Evolutionary conservation across 805 yeast genomes (phyloP), one percentile per base, ranked within the genome.

Genomic region (Metschnikowia corniflorae): DNA sequence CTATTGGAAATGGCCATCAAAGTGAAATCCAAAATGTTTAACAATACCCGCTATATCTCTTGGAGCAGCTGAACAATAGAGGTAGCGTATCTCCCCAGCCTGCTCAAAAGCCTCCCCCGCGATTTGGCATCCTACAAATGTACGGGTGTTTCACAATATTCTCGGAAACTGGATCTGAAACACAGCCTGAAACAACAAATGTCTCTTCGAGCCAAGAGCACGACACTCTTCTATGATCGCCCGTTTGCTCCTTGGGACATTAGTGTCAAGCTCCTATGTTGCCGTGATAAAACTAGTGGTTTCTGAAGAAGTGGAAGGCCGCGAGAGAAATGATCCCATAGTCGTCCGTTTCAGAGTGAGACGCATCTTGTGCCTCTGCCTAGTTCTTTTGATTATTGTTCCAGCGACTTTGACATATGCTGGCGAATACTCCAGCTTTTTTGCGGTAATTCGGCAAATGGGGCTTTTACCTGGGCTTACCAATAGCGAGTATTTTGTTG

Each of bases 201-300:
- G n/a, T n/a, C n/a, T n/a, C n/a, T n/a, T n/a, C n/a, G n/a, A n/a
- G n/a, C n/a, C n/a, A n/a, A n/a, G n/a, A n/a, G n/a, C n/a, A n/a
- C n/a, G n/a, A n/a, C n/a, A n/a, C n/a, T n/a, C n/a, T n/a, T 16
- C 7, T 20, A 26, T 33, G 37, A 19, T 29, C 14, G 16, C 21
- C 2, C 23, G 19, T 19, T 16, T 31, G 5, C 18, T 29, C 10
- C 47, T 63, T 5, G 54, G 72, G 0, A 21, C 61, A 0, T 28
- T 54, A 0, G 52, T 75, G 3, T 70, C 82, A 1, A 37, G 60
- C 9, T 58, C 69, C 3, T 78, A 77, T 50, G 82, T 78, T 12
- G 47, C 56, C 3, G 63, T 59, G 19, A 58, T 77, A 12, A 69
- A 69, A 44, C 34, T 58, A 14, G 24, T 33, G 9, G 54, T 42